phyloP scores from a whole-genome alignment of 2,329 filamentous ascomycete genomes.

The Pseudophaeomoniella oleicola region DNA sequence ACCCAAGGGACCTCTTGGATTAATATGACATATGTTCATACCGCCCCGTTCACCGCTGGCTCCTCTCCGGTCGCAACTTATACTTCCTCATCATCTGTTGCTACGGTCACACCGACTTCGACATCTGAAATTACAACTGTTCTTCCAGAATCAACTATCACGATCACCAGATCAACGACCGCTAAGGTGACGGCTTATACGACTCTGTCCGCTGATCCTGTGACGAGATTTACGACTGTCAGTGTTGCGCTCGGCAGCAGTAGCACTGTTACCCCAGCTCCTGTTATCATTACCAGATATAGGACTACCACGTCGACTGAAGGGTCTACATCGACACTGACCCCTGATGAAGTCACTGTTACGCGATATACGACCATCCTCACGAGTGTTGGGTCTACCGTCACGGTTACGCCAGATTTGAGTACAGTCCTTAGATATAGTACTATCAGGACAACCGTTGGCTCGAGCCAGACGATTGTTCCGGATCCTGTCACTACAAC shows the following conservation, averaged over 20 bases:
- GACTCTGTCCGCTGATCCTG: conserved; percentile 17
- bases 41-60: conserved; percentile 21
- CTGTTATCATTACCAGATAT: conserved; percentile 16
- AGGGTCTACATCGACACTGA: conserved; percentile 3
- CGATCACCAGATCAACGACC: conserved; percentile 15
- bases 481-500: not conserved
- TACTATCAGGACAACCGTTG: not conserved
- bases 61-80: conserved; percentile 6
- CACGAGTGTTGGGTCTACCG: not conserved
- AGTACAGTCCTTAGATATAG: not conserved
- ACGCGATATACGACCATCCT: not conserved
- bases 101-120: conserved; percentile 11
- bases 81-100: conserved; percentile 9
- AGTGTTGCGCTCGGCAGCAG: conserved; percentile 13
- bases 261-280: conserved; percentile 13
- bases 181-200: conserved; percentile 16
- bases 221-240: conserved; percentile 11
- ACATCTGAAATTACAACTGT: conserved; percentile 13
- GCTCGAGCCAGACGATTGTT: not conserved
- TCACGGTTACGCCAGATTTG: not conserved
- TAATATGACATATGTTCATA: conserved; percentile 23
- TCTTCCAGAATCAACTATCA: conserved; percentile 12
- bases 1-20: conserved; percentile 22
- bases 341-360: not conserved
- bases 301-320: conserved; percentile 11